These are phyloP conservation scores for Psilocybe tampanensis DNA, from an alignment of 768 basidiomycete species.

Conservation along the genomic window DNA sequence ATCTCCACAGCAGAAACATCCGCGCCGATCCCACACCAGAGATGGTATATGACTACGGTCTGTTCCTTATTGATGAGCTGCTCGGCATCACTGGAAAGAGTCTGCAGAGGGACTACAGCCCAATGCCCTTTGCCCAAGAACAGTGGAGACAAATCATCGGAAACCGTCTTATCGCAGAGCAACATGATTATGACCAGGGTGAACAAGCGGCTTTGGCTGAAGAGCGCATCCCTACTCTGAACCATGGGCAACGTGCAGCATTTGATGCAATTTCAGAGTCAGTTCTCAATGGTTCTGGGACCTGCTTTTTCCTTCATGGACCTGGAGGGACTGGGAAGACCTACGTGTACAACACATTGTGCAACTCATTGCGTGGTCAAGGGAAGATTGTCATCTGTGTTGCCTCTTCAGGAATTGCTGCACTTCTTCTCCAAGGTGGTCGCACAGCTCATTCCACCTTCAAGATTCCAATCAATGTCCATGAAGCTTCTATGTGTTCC, in stretches of 20 bases:
- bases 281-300: conserved; percentile 20
- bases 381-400: conserved; percentile 45
- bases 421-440: conserved; percentile 45
- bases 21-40: conserved; percentile 40
- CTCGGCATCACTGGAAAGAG: conserved; percentile 22
- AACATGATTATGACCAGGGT: conserved; percentile 27
- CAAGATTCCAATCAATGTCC: conserved; percentile 44
- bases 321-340: conserved; percentile 50
- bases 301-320: conserved; percentile 43
- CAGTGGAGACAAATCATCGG: conserved; percentile 23
- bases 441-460: conserved; percentile 50
- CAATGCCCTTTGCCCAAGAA: conserved; percentile 27
- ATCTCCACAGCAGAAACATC: conserved; percentile 20
- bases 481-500: conserved; percentile 29
- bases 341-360: conserved; percentile 40
- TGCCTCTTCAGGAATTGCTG: conserved; percentile 53
- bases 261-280: conserved; percentile 31
- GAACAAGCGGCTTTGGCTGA: not conserved
- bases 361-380: conserved; percentile 27
- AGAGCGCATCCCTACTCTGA: conserved; percentile 2
- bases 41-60: conserved; percentile 41
- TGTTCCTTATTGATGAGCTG: conserved; percentile 36
- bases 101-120: conserved; percentile 21
- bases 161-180: conserved; percentile 32
- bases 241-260: conserved; percentile 26